Conservation (phyloP, 1,139 yeast genomes). For the Saccharomyces hybrid region DNA sequence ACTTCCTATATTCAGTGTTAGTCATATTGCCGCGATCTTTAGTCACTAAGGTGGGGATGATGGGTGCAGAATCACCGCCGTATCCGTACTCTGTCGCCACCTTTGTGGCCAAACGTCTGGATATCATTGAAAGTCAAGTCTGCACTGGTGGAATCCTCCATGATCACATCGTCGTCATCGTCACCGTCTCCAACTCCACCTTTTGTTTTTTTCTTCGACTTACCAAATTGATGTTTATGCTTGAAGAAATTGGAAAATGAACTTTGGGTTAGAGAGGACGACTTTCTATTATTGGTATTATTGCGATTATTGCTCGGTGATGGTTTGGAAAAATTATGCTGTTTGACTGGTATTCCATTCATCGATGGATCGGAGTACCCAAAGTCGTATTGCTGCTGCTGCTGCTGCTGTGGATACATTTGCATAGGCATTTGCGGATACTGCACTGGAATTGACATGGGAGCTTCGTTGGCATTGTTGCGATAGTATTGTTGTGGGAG, state of each 20-base stretch:
- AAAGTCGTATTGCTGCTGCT: slow-evolving; percentile 14
- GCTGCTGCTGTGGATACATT: slow-evolving; percentile 8
- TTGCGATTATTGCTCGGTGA: slow-evolving; percentile 7
- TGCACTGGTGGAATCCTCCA: slow-evolving; percentile 38
- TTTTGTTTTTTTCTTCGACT: slow-evolving; percentile 6
- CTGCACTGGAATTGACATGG: slow-evolving; percentile 12
- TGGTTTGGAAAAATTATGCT: slow-evolving; percentile 4
- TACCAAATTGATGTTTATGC: slow-evolving; percentile 15
- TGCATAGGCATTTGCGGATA: slow-evolving; percentile 19
- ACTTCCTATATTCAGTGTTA: slow-evolving; percentile 60
- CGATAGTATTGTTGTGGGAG: slow-evolving; percentile 10
- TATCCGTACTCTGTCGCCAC: slow-evolving; percentile 49
- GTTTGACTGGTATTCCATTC: neutral
- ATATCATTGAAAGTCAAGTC: slow-evolving; percentile 57
- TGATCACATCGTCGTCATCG: slow-evolving; percentile 51
- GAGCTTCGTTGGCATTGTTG: slow-evolving; percentile 10
- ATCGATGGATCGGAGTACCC: slow-evolving; percentile 4
- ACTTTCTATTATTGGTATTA: slow-evolving; percentile 4
- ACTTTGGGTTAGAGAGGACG: slow-evolving; percentile 21
- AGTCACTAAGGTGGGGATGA: slow-evolving; percentile 55
- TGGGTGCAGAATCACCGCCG: slow-evolving; percentile 55
- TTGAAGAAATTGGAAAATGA: slow-evolving; percentile 23
- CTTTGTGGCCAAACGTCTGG: slow-evolving; percentile 54
- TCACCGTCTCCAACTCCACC: slow-evolving; percentile 19
- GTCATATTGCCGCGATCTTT: slow-evolving; percentile 31